Percentiles rank a stretch among this genome's conserved stretches.
Evolutionary conservation across 495 filamentous ascomycete genomes (phyloP).

Genomic region (Aspergillus leporis): DNA sequence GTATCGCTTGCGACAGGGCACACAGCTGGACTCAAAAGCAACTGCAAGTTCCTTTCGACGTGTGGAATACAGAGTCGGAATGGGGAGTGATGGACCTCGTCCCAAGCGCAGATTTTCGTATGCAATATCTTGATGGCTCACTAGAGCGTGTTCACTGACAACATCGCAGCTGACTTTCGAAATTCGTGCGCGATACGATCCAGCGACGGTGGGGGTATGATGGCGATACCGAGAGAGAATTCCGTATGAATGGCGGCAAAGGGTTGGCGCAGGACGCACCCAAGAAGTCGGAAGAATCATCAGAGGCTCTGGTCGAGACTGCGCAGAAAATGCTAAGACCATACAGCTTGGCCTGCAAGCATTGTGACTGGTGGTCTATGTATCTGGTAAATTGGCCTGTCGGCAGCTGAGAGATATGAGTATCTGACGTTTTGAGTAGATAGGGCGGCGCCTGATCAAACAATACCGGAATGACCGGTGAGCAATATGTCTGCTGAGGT

Average conservation of each 20-base stretch:
- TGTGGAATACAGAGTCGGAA: background rate
- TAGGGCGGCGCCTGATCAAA: background rate
- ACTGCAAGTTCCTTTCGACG: background rate
- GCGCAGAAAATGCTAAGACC: constrained; percentile 3
- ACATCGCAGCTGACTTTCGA: background rate
- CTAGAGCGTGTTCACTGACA: background rate
- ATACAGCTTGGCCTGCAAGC: background rate
- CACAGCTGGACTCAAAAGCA: background rate
- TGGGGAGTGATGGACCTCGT: background rate
- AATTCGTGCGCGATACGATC: constrained; percentile 4
- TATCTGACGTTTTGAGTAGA: background rate
- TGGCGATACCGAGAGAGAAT: constrained; percentile 10
- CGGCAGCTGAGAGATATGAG: background rate
- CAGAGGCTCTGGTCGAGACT: background rate
- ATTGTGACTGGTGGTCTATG: constrained; percentile 4
- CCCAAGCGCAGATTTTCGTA: background rate
- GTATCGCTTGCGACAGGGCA: background rate
- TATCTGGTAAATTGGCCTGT: background rate
- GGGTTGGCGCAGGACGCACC: background rate
- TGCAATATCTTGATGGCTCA: background rate
- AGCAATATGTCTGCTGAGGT: background rate
- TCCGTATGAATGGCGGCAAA: background rate
- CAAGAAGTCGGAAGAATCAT: background rate
- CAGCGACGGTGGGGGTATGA: constrained; percentile 11
- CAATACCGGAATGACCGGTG: background rate